A percentile compares a stretch with the other conserved stretches of the same genome.
These are phyloP conservation scores for Cyclocybe cylindracea DNA, from an alignment of 768 basidiomycete genomes.

Conservation along the genomic window DNA sequence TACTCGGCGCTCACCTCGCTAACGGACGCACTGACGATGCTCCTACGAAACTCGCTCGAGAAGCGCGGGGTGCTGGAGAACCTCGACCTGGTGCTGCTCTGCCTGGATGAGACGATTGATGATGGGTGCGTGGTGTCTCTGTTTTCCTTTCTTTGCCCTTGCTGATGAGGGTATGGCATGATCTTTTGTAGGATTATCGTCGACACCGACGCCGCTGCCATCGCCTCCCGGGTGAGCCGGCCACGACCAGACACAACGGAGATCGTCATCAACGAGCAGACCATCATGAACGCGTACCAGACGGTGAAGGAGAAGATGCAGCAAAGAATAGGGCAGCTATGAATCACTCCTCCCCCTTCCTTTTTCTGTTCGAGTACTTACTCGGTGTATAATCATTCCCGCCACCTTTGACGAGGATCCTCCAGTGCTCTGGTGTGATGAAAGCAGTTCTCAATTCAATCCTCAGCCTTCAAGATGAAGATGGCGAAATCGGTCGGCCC, in stretches of 20 bases:
- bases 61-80: slow-evolving; percentile 95
- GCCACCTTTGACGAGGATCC: no score
- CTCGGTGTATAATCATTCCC: not conserved
- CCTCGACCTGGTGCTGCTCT: slow-evolving; percentile 87
- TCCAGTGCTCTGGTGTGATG: no score
- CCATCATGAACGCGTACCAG: slow-evolving; percentile 90
- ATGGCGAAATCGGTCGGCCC: no score
- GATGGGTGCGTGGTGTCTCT: slow-evolving; percentile 73
- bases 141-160: not conserved
- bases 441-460: no score
- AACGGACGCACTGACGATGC: slow-evolving; percentile 80
- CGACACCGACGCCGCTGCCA: slow-evolving; percentile 95
- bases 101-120: slow-evolving; percentile 96
- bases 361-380: not conserved
- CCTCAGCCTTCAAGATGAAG: no score
- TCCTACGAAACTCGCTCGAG: slow-evolving; percentile 91
- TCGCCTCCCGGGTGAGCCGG: slow-evolving; percentile 90
- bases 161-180: not conserved
- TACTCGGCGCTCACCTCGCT: slow-evolving; percentile 82
- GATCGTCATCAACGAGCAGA: slow-evolving; percentile 98
- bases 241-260: slow-evolving; percentile 93
- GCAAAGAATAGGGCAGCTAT: slow-evolving; percentile 79
- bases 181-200: slow-evolving; percentile 76
- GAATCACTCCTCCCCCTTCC: slow-evolving; percentile 16
- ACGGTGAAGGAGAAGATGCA: slow-evolving; percentile 85